Evolutionary conservation across 2,329 filamentous ascomycete species (phyloP).

Genomic region (Fusarium keratoplasticum): DNA sequence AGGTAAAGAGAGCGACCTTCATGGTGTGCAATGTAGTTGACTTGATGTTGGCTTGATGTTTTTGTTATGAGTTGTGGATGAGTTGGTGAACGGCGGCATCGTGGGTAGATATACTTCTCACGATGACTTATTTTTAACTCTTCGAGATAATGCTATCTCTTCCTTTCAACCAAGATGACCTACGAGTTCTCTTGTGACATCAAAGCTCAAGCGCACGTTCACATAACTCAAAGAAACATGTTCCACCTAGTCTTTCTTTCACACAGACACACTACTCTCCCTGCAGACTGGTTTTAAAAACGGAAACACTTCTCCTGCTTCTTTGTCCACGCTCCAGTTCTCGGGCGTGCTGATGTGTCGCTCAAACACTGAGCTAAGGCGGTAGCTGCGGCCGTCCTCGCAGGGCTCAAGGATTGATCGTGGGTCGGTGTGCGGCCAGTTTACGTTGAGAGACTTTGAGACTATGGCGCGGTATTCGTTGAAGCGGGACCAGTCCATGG

Average conservation of each 20-base stretch:
- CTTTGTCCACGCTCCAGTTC: conserved; percentile 26
- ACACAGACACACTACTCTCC: not conserved
- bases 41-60: not conserved
- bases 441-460: conserved; percentile 13
- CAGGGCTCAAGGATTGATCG: not conserved
- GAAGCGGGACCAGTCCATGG: conserved; percentile 29
- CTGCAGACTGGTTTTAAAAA: conserved; percentile 25
- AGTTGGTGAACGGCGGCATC: not conserved
- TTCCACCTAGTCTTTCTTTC: not conserved
- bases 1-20: conserved; percentile 11
- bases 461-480: conserved; percentile 14
- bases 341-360: conserved; percentile 5
- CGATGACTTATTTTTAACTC: not conserved
- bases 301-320: conserved; percentile 9
- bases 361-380: conserved; percentile 17
- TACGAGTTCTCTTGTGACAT: not conserved
- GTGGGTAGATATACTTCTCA: conserved; percentile 9
- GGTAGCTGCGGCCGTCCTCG: conserved; percentile 3
- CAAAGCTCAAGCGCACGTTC: not conserved
- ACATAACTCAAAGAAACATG: not conserved
- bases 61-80: not conserved
- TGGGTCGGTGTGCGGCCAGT: conserved; percentile 11
- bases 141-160: not conserved
- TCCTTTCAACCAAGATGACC: not conserved
- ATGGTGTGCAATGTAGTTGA: conserved; percentile 7